Base-by-base conservation (phyloP, 1,284 basidiomycete genomes). In the Ceraceosorus bombacis region DNA sequence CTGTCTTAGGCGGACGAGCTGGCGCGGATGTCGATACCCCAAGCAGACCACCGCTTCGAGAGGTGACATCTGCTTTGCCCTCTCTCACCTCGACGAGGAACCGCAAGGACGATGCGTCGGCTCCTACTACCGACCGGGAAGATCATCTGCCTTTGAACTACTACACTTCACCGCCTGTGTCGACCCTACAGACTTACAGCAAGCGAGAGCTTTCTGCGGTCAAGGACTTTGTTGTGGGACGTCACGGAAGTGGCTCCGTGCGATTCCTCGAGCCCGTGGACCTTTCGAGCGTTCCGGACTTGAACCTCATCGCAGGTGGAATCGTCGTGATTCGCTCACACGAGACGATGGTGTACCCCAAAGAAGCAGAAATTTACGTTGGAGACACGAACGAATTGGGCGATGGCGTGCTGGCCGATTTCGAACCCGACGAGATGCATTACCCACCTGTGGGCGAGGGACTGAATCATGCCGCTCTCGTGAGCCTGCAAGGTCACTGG, bases 261-360 rank as follows among this genome's bases (percentile, higher is more conserved):
- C 84, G 85, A 50, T 98, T 96, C 83, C 81, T 91, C 51, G 86
- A 91, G 62, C 72, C 72, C 6, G 94, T 98, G 59, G 92, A 98
- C 77, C 83, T 98, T 59, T 96, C 92, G 15, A 86, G 86, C 27
- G 81, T 96, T 54, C 81, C 85, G 15, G 88, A 87, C 70, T 83
- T 98, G 51, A 83, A 85, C 36, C 86, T 87, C 58, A 83, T 98
- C 40, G 82, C 91, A 5, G 95, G 93, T n/a, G 85, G 86, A 59
- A 83, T 92, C 63, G 85, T 98, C 48, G 83, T 87, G 55, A 92
- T 99, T 75, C 88, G 91, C 61, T 86, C 90, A 76, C 89, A 89
- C 80, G 90, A 95, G 78, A 89, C 89, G 71, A 86, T 85, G 59
- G 91, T 98, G 54, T 98, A 98, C 78, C 91, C 92, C 2, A 90